These are phyloP conservation scores for Arthonia radiata DNA, from an alignment of 495 filamentous ascomycete species.

Conservation along the genomic window DNA sequence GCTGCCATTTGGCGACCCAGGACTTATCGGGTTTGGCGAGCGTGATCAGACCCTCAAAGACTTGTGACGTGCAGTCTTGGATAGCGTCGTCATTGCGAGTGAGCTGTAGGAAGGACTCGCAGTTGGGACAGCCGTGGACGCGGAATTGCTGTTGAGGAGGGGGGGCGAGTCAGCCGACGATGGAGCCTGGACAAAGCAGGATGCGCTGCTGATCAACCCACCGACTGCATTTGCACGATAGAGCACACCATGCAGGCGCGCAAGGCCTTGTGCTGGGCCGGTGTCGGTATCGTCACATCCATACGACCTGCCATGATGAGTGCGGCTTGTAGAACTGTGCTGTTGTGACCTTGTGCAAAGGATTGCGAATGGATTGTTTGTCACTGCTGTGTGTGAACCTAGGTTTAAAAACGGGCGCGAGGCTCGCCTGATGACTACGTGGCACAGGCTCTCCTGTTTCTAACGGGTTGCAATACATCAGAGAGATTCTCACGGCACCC, in stretches of 20 bases:
- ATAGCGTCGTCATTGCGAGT: slow-evolving; percentile 52
- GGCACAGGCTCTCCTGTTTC: too few species aligned
- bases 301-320: too few species aligned
- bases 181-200: slow-evolving; percentile 1
- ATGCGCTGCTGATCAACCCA: too few species aligned
- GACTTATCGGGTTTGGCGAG: slow-evolving; percentile 50
- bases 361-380: too few species aligned
- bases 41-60: slow-evolving; percentile 74
- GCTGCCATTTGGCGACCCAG: slow-evolving; percentile 89
- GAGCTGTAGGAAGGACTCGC: slow-evolving; percentile 71
- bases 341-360: too few species aligned
- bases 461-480: too few species aligned
- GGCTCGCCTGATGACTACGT: too few species aligned
- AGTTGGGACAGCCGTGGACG: slow-evolving; percentile 81
- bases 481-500: too few species aligned
- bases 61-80: slow-evolving; percentile 78
- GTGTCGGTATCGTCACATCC: too few species aligned
- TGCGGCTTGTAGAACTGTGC: too few species aligned
- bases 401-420: too few species aligned
- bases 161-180: slow-evolving; percentile 1
- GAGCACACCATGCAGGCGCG: slow-evolving; percentile 98
- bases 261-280: slow-evolving; percentile 36
- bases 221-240: slow-evolving; percentile 55
- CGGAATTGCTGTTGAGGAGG: slow-evolving; percentile 39
- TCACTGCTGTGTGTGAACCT: too few species aligned